These are phyloP conservation scores for Helicostylum pulchrum DNA, from an alignment of 192 early-diverging fungal genomes.

Conservation along the genomic window DNA sequence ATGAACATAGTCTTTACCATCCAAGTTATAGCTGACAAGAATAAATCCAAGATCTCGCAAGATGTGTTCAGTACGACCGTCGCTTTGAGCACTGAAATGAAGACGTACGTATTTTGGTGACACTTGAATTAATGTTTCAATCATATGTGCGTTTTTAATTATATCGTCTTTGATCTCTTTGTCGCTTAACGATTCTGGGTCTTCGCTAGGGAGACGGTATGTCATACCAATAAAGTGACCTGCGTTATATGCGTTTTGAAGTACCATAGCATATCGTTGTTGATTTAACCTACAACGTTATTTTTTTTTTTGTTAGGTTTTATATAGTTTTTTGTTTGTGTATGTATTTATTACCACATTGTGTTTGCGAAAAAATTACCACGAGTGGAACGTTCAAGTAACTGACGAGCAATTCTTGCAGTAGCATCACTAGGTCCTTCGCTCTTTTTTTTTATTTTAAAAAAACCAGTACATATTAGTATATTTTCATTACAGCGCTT, in stretches of 20 bases:
- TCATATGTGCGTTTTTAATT: conserved; percentile 31
- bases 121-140: conserved; percentile 36
- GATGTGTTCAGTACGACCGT: conserved; percentile 36
- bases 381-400: conserved; percentile 38
- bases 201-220: conserved; percentile 43
- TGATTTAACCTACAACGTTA: conserved; percentile 36
- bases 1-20: conserved; percentile 40
- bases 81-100: conserved; percentile 34
- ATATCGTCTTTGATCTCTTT: conserved; percentile 36
- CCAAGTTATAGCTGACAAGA: conserved; percentile 42
- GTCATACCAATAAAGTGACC: conserved; percentile 49
- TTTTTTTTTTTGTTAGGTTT: conserved; percentile 20
- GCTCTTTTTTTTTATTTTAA: conserved; percentile 24
- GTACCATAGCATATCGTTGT: conserved; percentile 38
- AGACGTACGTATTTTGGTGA: conserved; percentile 48
- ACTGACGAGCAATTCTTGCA: conserved; percentile 35
- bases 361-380: conserved; percentile 42
- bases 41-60: conserved; percentile 38
- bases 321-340: background rate
- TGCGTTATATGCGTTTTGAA: conserved; percentile 39
- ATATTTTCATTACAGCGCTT: too few species aligned
- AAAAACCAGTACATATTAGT: too few species aligned
- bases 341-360: conserved; percentile 2
- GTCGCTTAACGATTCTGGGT: conserved; percentile 34
- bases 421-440: conserved; percentile 48